Conservation (phyloP, 169 alveolate genomes). For the Plasmodium vivax region DNA sequence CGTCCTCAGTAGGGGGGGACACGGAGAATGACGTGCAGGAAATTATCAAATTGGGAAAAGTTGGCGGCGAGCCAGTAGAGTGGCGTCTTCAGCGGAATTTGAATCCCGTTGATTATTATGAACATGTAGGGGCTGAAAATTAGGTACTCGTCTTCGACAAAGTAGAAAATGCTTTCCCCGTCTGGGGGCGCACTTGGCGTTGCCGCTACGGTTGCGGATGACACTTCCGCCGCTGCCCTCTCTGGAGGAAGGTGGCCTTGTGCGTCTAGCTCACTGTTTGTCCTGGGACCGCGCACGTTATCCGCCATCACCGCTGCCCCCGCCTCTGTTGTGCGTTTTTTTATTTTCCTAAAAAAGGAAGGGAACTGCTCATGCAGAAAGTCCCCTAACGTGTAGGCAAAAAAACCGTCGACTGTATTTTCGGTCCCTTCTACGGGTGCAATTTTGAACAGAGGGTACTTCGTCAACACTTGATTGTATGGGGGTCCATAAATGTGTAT, state of each 20-base stretch:
- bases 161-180: slow-evolving; percentile 29
- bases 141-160: slow-evolving; percentile 56
- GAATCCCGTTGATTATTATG: slow-evolving; percentile 66
- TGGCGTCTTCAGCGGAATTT: slow-evolving; percentile 68
- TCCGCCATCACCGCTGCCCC: not conserved
- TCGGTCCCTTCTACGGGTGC: not conserved
- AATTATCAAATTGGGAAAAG: slow-evolving; percentile 58
- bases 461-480: slow-evolving; percentile 60
- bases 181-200: not conserved
- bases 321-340: not conserved
- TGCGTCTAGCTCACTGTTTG: not conserved
- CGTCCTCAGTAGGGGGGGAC: slow-evolving; percentile 34
- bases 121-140: slow-evolving; percentile 65
- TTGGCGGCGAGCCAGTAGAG: slow-evolving; percentile 48
- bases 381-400: slow-evolving; percentile 49
- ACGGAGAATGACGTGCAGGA: slow-evolving; percentile 64
- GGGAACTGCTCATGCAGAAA: slow-evolving; percentile 38
- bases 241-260: not conserved
- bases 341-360: slow-evolving; percentile 38
- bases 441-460: slow-evolving; percentile 16
- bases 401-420: not conserved
- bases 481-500: slow-evolving; percentile 74
- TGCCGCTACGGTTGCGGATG: not conserved
- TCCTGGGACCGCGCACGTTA: not conserved
- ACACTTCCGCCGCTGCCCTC: not conserved